These are phyloP conservation scores for Dendrobium chrysotoxum DNA, from an alignment of 106 monocot species.

Conservation along the genomic window DNA sequence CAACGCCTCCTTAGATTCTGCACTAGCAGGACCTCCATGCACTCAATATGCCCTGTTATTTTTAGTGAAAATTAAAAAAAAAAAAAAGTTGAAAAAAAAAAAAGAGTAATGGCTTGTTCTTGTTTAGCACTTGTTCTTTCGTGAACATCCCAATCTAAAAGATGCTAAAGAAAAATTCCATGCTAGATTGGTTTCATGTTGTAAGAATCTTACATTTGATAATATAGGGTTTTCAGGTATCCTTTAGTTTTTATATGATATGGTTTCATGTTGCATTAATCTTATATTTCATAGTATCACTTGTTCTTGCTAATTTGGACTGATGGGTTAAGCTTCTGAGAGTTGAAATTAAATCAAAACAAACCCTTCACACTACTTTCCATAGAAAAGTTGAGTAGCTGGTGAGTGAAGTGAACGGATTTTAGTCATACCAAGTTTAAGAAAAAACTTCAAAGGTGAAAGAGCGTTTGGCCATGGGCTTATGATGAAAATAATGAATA, in stretches of 20 bases:
- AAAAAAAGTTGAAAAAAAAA: background rate
- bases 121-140: background rate
- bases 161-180: too few species aligned
- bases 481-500: too few species aligned
- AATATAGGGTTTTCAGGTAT: background rate
- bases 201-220: background rate
- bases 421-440: too few species aligned
- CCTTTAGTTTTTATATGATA: background rate
- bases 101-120: background rate
- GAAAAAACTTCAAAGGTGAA: too few species aligned
- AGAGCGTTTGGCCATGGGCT: too few species aligned
- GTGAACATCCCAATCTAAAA: background rate
- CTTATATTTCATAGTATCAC: background rate
- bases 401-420: too few species aligned
- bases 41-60: background rate
- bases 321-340: background rate
- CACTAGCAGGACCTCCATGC: background rate
- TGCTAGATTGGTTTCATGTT: background rate
- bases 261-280: background rate
- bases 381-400: too few species aligned
- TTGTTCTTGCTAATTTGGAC: background rate
- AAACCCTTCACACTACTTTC: background rate
- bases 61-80: background rate
- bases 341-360: background rate
- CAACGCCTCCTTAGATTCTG: background rate